Base-by-base conservation (phyloP, 73 alveolate species). In the Paramecium sexaurelia region DNA sequence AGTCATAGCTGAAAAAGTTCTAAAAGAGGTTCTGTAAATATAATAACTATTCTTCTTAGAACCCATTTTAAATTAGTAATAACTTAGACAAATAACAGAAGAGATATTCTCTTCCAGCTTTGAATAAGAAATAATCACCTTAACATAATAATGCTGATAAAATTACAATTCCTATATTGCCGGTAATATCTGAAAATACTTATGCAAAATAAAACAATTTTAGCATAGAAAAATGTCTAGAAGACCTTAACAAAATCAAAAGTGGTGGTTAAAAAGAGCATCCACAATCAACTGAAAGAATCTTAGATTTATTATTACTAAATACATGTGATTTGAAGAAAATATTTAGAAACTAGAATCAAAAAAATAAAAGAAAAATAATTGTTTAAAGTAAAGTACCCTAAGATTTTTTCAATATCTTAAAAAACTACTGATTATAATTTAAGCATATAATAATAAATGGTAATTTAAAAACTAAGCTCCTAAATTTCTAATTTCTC, bases 361-460 rank as follows among this genome's bases (percentile, higher is more conserved):
- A 61, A 36, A 71, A 37, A 11, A 71, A 32, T 24, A 71, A 37
- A 71, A 29, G 86, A 13, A 71, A 71, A 37, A 71, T 71, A 33
- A 71, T 71, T 33, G 86, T 71, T 11, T 71, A 71, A 71, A 71
- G 56, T 35, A 71, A 40, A 71, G 56, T 71, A 7, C 86, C 86
- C 3, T 71, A 71, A 35, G 86, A 71, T 10, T 71, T 71, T 40
- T 71, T 71, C 19, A 71, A 37, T 71, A 37, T 71, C 11, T 71
- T 71, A 20, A 71, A 71, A 66, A 26, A 66, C 20, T 71, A 15
- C 32, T 71, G 86, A 71, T 71, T 71, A 40, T 71, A 66, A 51
- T 47, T 17, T 47, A 47, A 47, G 61, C 56, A 17, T 47, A 47
- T 3, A 47, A 13, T 6, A 19, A 69, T 69, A 29, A 11, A 69